Evolutionary conservation across 2,329 filamentous ascomycete species (phyloP), one percentile per base, ranked within the genome.

Genomic region (Stemphylium lycopersici): DNA sequence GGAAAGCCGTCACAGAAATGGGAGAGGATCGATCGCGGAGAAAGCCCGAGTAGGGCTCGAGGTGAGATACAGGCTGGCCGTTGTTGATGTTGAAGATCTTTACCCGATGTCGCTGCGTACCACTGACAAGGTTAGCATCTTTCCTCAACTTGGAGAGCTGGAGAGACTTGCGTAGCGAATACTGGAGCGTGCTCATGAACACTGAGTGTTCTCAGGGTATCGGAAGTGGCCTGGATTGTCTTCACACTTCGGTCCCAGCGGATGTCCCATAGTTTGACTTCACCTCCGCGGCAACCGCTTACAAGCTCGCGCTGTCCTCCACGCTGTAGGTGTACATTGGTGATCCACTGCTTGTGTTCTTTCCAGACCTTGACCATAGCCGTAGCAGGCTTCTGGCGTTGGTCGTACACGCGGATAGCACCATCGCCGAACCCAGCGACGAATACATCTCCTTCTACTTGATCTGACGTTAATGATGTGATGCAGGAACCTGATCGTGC

Each of bases 351-450:
- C 56, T 89, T 87, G 70, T 98, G 93, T 67, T 97, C 91, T 72
- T 96, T 95, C 93, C 95, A 99, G 64, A 93, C 93, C 76, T 90
- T 91, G 50, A 97, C 89, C 93, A 98, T 97, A 15, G 90, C 90
- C 48, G 95, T 91, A 56, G 91, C 89, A 2, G 92, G 89, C 58
- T 88, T 87, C 58, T 90, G 79, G 11, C 95, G 87, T 61, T 93
- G 91, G 74, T 99, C 95, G 71, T 97, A 99, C 4, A 97, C 92
- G 47, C 95, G 86, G 38, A 99, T 88, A 1, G 92, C 93, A 31
- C 95, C 95, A 68, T 99, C 96, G 15, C 95, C 95, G 68, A 98
- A 99, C 3, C 95, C 95, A 36, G 95, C 95, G 10, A 96, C 90
- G 68, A 99, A 97, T 40, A 97, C 87, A 69, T 97, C 93, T 38